Conservation (phyloP, 129 eudicot genomes). For the Centella asiatica region DNA sequence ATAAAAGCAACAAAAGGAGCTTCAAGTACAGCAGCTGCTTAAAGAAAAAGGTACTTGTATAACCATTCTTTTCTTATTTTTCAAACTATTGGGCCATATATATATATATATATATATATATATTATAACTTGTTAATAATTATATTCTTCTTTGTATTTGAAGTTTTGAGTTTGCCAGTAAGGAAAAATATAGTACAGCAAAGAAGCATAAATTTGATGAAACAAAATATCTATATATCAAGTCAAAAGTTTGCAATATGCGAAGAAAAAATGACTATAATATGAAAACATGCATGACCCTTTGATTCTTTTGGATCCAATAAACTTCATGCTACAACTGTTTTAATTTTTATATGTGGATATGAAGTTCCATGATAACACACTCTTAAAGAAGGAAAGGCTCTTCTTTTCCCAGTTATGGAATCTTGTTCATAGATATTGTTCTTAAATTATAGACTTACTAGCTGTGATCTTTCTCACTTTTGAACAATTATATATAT, state of each 20-base stretch:
- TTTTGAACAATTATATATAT: constrained; percentile 7
- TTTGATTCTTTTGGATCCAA: constrained; percentile 8
- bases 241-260: constrained; percentile 9
- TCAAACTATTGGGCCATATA: constrained; percentile 65
- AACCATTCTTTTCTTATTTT: constrained; percentile 34
- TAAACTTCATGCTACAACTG: not conserved
- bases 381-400: not conserved
- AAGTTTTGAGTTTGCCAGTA: constrained; percentile 4
- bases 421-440: constrained; percentile 4
- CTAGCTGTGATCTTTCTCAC: constrained; percentile 22
- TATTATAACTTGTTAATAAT: constrained; percentile 1
- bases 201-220: constrained; percentile 15
- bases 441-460: constrained; percentile 5
- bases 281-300: not conserved
- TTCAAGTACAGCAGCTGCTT: constrained; percentile 57
- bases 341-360: not conserved
- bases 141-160: constrained; percentile 8
- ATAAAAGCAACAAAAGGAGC: constrained; percentile 46
- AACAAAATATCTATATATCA: constrained; percentile 5
- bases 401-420: not conserved
- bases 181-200: constrained; percentile 8
- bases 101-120: too few species aligned
- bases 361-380: not conserved
- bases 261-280: too few species aligned
- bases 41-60: constrained; percentile 40